Percentiles rank a stretch among this genome's conserved stretches.
These are phyloP conservation scores for Arachnomyces sp. DNA, from an alignment of 2,329 filamentous ascomycete genomes.

Conservation along the genomic window DNA sequence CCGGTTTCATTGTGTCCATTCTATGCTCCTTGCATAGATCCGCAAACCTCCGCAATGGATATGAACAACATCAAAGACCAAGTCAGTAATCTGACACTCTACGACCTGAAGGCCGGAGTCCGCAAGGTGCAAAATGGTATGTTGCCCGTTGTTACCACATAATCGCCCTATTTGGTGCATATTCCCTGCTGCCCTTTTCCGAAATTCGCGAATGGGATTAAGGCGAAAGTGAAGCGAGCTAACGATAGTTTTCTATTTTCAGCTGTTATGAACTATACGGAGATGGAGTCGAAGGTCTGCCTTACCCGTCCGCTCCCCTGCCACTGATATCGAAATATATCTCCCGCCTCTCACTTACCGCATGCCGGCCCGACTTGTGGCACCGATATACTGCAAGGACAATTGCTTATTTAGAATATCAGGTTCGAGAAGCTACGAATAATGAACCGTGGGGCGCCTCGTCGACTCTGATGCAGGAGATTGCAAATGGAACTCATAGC, in stretches of 20 bases:
- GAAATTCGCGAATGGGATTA: background rate
- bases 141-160: slow-evolving; percentile 16
- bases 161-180: too few species aligned
- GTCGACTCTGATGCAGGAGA: slow-evolving; percentile 88
- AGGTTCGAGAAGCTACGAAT: slow-evolving; percentile 97
- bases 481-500: slow-evolving; percentile 94
- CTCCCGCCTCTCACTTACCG: too few species aligned
- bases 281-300: slow-evolving; percentile 68
- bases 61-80: slow-evolving; percentile 75
- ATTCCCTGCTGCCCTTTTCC: too few species aligned
- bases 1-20: too few species aligned
- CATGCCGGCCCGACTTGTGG: background rate
- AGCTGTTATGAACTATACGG: slow-evolving; percentile 98
- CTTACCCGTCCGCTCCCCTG: background rate
- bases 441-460: slow-evolving; percentile 95
- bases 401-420: slow-evolving; percentile 5
- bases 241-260: slow-evolving; percentile 8
- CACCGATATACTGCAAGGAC: background rate
- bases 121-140: slow-evolving; percentile 95
- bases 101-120: slow-evolving; percentile 90
- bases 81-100: slow-evolving; percentile 85
- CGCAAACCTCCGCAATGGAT: slow-evolving; percentile 57
- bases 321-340: too few species aligned
- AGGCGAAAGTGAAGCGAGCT: slow-evolving; percentile 3
- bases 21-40: too few species aligned